Evolutionary conservation across 306 rosid species (phyloP).

Genomic region (Myrica gale): DNA sequence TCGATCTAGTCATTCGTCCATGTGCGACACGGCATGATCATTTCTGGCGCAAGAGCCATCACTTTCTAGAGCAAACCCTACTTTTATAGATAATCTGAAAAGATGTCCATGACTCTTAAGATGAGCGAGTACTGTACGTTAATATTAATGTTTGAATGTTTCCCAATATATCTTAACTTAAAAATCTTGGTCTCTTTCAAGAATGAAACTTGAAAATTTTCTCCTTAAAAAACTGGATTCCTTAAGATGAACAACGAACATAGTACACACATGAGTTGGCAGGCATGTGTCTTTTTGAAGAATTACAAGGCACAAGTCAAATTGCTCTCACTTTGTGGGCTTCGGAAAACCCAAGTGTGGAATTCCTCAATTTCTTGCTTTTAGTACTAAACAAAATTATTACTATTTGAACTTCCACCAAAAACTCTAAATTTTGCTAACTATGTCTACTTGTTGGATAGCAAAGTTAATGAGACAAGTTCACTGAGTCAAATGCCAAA

Average conservation of each 20-base stretch:
- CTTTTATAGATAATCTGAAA: too few relatives aligned
- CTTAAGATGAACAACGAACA: too few relatives aligned
- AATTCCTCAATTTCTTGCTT: slow-evolving; percentile 52
- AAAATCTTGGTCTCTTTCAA: too few relatives aligned
- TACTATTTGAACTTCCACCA: slow-evolving; percentile 16
- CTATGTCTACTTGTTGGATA: slow-evolving; percentile 41
- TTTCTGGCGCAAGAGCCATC: background rate
- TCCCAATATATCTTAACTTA: too few relatives aligned
- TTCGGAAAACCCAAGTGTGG: slow-evolving; percentile 48
- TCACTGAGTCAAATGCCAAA: slow-evolving; percentile 52
- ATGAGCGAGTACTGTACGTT: too few relatives aligned
- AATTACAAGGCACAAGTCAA: slow-evolving; percentile 18
- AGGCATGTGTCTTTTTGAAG: too few relatives aligned
- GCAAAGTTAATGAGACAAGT: slow-evolving; percentile 43
- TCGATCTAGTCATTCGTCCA: background rate
- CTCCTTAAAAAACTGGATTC: too few relatives aligned
- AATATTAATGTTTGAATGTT: too few relatives aligned
- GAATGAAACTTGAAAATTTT: too few relatives aligned
- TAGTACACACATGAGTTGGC: too few relatives aligned
- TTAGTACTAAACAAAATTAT: slow-evolving; percentile 32
- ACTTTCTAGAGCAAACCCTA: background rate
- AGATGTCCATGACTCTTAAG: too few relatives aligned
- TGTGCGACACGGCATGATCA: background rate
- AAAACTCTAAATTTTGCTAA: slow-evolving; percentile 23
- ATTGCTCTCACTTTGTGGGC: slow-evolving; percentile 41